phyloP scores from a whole-genome alignment of 495 filamentous ascomycete species.

The Acidomyces sp. region DNA sequence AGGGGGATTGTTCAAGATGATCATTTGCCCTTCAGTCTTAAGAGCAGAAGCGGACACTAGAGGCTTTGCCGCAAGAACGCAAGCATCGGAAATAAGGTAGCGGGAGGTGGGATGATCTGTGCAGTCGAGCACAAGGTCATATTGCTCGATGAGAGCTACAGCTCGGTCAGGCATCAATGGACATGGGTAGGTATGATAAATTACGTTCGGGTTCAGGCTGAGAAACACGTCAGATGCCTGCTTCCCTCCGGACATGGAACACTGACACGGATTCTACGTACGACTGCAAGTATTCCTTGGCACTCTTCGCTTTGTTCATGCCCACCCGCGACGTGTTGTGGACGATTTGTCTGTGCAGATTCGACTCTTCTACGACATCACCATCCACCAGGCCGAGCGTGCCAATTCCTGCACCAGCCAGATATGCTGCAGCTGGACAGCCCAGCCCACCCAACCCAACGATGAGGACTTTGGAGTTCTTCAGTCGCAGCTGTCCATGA shows the following conservation, averaged over 20 bases:
- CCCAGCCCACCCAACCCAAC: constrained; percentile 90
- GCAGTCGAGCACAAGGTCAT: constrained; percentile 85
- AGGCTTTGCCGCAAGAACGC: constrained; percentile 63
- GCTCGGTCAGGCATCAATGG: constrained; percentile 55
- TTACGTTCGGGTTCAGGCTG: constrained; percentile 55
- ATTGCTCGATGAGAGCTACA: constrained; percentile 45
- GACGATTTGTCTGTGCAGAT: constrained; percentile 84
- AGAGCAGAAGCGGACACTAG: constrained; percentile 81
- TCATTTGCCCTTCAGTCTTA: constrained; percentile 76
- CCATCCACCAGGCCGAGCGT: constrained; percentile 76
- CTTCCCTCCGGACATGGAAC: too few species aligned
- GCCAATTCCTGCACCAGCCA: constrained; percentile 77
- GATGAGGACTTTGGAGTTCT: constrained; percentile 56
- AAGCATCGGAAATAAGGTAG: constrained; percentile 84
- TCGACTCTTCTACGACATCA: constrained; percentile 76
- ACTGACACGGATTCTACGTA: too few species aligned
- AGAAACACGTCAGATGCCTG: not conserved
- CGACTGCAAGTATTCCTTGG: constrained; percentile 51
- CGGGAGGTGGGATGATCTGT: constrained; percentile 84
- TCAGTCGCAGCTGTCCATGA: constrained; percentile 66
- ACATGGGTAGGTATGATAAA: constrained; percentile 44
- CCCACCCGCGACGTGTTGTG: constrained; percentile 60
- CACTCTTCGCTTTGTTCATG: constrained; percentile 69
- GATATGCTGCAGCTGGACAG: constrained; percentile 80
- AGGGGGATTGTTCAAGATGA: constrained; percentile 62